These are phyloP conservation scores for Solanum hybrid DNA, from an alignment of 305 asterid genomes.

Conservation along the genomic window DNA sequence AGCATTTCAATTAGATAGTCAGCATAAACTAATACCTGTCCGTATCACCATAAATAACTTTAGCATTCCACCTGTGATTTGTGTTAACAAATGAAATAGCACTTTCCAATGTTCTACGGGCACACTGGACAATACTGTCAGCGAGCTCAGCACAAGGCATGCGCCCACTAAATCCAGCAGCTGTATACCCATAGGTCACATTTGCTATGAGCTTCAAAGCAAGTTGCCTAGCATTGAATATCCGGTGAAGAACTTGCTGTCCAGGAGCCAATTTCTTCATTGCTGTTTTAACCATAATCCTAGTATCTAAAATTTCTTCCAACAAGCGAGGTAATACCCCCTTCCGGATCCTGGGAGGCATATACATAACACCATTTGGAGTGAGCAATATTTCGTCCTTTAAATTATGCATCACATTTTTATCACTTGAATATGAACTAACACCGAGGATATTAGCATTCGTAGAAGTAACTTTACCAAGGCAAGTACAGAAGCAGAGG, in stretches of 20 bases:
- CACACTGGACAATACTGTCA: constrained; percentile 98
- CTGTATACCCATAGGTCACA: constrained; percentile 97
- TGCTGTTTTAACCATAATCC: constrained; percentile 96
- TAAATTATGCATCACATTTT: constrained; percentile 32
- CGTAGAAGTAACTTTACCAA: constrained; percentile 63
- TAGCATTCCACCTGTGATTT: constrained; percentile 72
- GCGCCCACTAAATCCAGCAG: constrained; percentile 99
- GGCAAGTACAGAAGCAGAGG: constrained; percentile 93
- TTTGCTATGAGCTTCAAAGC: constrained; percentile 97
- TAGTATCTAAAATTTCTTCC: constrained; percentile 88
- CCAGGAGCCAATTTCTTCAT: constrained; percentile 78
- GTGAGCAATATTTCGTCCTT: constrained; percentile 61
- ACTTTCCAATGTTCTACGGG: constrained; percentile 84
- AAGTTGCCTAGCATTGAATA: constrained; percentile 90
- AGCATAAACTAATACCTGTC: constrained; percentile 50
- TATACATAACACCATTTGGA: constrained; percentile 89
- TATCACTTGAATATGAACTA: constrained; percentile 63
- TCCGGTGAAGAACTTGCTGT: constrained; percentile 71
- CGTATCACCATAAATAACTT: constrained; percentile 91
- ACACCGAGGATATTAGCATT: constrained; percentile 65
- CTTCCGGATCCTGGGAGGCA: constrained; percentile 62
- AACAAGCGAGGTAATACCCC: constrained; percentile 87
- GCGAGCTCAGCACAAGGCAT: constrained; percentile 99
- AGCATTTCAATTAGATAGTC: neutral
- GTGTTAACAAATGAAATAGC: constrained; percentile 80